Evolutionary conservation across 1,284 basidiomycete species (phyloP).

Genomic region (Vanrija sp.): DNA sequence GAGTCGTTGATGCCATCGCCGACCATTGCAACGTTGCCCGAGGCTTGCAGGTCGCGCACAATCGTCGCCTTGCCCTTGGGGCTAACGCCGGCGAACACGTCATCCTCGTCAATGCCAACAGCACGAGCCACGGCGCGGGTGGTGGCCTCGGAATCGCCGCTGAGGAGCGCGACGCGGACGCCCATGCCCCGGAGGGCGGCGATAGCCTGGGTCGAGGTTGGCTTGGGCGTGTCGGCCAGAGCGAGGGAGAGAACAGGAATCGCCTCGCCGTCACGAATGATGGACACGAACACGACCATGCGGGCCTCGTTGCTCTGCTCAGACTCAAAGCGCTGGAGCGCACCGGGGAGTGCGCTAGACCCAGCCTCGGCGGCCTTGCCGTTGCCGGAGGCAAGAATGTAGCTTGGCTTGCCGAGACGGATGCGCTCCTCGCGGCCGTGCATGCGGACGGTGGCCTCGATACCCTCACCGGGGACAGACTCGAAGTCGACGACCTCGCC

Average conservation of each 20-base stretch:
- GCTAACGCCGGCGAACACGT: slow-evolving; percentile 83
- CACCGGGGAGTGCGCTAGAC: slow-evolving; percentile 53
- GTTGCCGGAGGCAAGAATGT: slow-evolving; percentile 51
- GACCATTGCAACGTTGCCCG: slow-evolving; percentile 84
- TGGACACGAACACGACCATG: slow-evolving; percentile 77
- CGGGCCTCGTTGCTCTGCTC: slow-evolving; percentile 68
- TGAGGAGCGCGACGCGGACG: slow-evolving; percentile 84
- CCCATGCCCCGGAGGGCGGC: slow-evolving; percentile 76
- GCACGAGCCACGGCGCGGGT: slow-evolving; percentile 79
- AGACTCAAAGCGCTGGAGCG: slow-evolving; percentile 61
- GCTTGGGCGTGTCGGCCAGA: slow-evolving; percentile 77
- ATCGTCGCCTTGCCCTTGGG: slow-evolving; percentile 87
- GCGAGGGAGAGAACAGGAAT: slow-evolving; percentile 67
- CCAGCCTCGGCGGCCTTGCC: slow-evolving; percentile 26
- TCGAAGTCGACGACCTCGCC: slow-evolving; percentile 63
- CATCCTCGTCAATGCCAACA: slow-evolving; percentile 73
- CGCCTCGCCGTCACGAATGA: slow-evolving; percentile 50
- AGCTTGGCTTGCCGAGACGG: slow-evolving; percentile 70
- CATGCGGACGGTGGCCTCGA: slow-evolving; percentile 64
- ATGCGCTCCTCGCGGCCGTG: slow-evolving; percentile 50
- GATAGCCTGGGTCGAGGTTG: slow-evolving; percentile 75
- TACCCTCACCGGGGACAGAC: slow-evolving; percentile 82
- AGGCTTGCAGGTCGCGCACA: slow-evolving; percentile 66
- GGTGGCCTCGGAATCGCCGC: slow-evolving; percentile 78
- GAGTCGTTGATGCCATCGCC: slow-evolving; percentile 99